Evolutionary conservation across 805 yeast species (phyloP), one percentile per base, ranked within the genome.

Genomic region (Barnettozyma vustinii): DNA sequence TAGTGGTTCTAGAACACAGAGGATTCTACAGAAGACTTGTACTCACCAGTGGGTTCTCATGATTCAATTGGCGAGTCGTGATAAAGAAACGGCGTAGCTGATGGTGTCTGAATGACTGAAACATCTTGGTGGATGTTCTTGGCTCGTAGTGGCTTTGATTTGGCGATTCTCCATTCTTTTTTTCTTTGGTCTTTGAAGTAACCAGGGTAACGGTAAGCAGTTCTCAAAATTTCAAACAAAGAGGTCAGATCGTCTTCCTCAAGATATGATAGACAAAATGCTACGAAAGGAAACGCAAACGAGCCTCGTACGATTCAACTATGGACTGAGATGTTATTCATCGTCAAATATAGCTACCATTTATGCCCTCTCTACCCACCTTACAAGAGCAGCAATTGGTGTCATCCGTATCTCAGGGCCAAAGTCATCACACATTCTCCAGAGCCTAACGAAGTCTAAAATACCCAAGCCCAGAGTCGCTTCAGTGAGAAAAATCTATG

Each of bases 291-390:
- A 16, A 36, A 21, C 19, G 9, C 20, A 36, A 13, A 30, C 16
- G 16, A 30, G 33, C 33, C 16, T 13, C 8, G 7, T 13, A 9
- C n/a, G 9, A 30, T 15, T 30, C 16, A 30, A 13, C 7, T 7
- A 5, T 30, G n/a, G n/a, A 4, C n/a, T 36, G 23, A 36, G 23
- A 20, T 6, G 5, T 23, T 33, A 16, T 25, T 36, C 47, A 1
- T 8, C 19, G 13, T 45, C 44, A 9, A 47, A 45, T 8, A 40
- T 58, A 26, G 84, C 94, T 9, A 94, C 99, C 0, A 83, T 94
- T 1, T 94, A 84, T 69, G 99, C 99, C 0, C 69, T 90, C 16
- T 88, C 98, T 0, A 92, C 98, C 0, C 81, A 85, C 9, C 79
- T 86, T 0, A 82, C 89, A 1, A 74, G 84, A 51, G 77, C 97